These are phyloP conservation scores for Penicillium turbatum DNA, from an alignment of 495 filamentous ascomycete genomes.

Conservation along the genomic window DNA sequence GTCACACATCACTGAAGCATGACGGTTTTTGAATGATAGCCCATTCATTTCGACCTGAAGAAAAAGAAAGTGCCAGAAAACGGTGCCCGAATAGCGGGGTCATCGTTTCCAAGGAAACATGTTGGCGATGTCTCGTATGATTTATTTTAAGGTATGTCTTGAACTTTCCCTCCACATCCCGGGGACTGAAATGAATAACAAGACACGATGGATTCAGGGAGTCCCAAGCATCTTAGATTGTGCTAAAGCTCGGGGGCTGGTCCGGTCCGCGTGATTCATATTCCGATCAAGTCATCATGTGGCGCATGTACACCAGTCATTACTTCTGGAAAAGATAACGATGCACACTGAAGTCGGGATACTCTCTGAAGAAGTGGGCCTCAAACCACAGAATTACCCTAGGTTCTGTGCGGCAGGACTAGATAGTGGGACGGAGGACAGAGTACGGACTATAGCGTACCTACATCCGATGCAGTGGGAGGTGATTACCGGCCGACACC, in stretches of 20 bases:
- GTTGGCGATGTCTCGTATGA: background rate
- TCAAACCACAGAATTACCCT: background rate
- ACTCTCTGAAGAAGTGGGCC: background rate
- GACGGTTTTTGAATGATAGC: too few relatives aligned
- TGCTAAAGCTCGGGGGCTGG: background rate
- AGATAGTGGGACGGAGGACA: background rate
- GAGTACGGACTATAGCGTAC: background rate
- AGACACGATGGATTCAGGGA: background rate
- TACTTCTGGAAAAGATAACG: background rate
- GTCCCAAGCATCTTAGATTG: background rate
- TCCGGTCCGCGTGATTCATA: background rate
- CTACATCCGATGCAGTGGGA: background rate
- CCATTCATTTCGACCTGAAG: too few relatives aligned
- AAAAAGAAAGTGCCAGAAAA: too few relatives aligned
- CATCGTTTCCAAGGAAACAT: background rate
- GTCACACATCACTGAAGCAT: background rate
- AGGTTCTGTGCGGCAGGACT: background rate
- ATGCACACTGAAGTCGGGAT: background rate
- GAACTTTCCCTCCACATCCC: constrained; percentile 1
- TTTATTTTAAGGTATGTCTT: constrained; percentile 5
- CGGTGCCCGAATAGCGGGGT: background rate
- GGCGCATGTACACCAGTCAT: background rate
- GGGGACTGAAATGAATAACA: background rate
- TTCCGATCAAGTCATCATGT: background rate
- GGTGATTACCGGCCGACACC: background rate